These are phyloP conservation scores for Saccharomycopsis sp. DNA, from an alignment of 805 yeast species.

Conservation along the genomic window DNA sequence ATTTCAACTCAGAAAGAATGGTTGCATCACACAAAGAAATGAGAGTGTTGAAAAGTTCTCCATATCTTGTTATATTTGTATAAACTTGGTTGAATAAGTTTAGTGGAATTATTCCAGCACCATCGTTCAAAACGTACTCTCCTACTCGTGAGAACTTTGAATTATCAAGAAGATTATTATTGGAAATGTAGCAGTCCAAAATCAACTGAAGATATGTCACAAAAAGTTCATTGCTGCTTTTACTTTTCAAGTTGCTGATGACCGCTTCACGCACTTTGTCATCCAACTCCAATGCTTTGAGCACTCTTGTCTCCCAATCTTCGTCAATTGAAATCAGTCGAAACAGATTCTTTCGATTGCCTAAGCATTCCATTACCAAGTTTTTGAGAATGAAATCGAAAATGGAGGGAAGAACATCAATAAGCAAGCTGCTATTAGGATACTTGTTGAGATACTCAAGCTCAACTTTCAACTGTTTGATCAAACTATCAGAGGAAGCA, in stretches of 20 bases:
- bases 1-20: not conserved
- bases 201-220: conserved; percentile 2
- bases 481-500: conserved; percentile 44
- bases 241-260: conserved; percentile 21
- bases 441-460: conserved; percentile 24
- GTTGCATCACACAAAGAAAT: conserved; percentile 24
- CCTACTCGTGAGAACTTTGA: not conserved
- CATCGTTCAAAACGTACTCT: not conserved
- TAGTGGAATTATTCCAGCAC: not conserved
- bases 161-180: not conserved
- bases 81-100: conserved; percentile 8
- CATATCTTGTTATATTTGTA: conserved; percentile 13
- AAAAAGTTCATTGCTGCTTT: not conserved
- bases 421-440: conserved; percentile 25
- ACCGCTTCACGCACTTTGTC: conserved; percentile 34
- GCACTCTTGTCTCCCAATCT: conserved; percentile 63
- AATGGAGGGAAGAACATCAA: conserved; percentile 32
- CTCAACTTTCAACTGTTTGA: conserved; percentile 27
- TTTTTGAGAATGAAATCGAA: conserved; percentile 47
- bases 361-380: conserved; percentile 46
- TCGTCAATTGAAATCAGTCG: conserved; percentile 53
- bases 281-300: conserved; percentile 60
- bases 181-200: conserved; percentile 4
- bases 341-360: conserved; percentile 41
- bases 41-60: conserved; percentile 24